These are phyloP conservation scores for Anthracocystis setariae DNA, from an alignment of 1,284 basidiomycete species.

Conservation along the genomic window DNA sequence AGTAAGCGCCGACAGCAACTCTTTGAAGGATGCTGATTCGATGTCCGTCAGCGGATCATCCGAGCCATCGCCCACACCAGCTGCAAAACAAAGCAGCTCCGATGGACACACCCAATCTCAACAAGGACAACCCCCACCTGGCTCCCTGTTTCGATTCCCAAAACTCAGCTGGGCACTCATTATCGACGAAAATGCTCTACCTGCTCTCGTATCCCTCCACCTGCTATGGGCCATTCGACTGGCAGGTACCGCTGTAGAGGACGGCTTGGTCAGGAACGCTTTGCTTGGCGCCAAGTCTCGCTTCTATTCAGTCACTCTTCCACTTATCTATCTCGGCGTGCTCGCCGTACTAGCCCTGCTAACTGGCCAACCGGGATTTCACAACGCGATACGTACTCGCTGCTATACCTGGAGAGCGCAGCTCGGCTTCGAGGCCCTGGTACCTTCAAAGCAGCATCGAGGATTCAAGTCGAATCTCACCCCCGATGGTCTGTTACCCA, in stretches of 20 bases:
- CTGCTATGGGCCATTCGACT: slow-evolving; percentile 45
- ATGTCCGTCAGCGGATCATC: not conserved
- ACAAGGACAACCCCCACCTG: slow-evolving; percentile 38
- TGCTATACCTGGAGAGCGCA: slow-evolving; percentile 22
- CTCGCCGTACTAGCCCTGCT: slow-evolving; percentile 23
- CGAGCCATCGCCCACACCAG: slow-evolving; percentile 24
- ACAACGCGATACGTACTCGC: slow-evolving; percentile 4
- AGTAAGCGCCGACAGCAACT: not conserved
- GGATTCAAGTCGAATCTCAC: slow-evolving; percentile 3
- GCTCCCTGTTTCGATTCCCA: slow-evolving; percentile 43
- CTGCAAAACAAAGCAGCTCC: not conserved
- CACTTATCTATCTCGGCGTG: slow-evolving; percentile 30
- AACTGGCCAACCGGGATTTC: slow-evolving; percentile 17
- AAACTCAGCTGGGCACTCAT: slow-evolving; percentile 45
- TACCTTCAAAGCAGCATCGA: not conserved
- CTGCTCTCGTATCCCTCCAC: slow-evolving; percentile 39
- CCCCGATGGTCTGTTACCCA: slow-evolving; percentile 24
- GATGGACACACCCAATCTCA: slow-evolving; percentile 2
- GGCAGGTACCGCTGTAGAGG: slow-evolving; percentile 42
- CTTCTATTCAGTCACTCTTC: slow-evolving; percentile 34
- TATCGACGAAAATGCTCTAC: slow-evolving; percentile 41
- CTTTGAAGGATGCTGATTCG: not conserved
- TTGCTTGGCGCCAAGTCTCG: slow-evolving; percentile 32
- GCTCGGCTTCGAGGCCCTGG: slow-evolving; percentile 19
- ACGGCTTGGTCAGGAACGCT: slow-evolving; percentile 37